phyloP scores from a whole-genome alignment of 768 basidiomycete genomes.

The Panaeolus cyanescens region DNA sequence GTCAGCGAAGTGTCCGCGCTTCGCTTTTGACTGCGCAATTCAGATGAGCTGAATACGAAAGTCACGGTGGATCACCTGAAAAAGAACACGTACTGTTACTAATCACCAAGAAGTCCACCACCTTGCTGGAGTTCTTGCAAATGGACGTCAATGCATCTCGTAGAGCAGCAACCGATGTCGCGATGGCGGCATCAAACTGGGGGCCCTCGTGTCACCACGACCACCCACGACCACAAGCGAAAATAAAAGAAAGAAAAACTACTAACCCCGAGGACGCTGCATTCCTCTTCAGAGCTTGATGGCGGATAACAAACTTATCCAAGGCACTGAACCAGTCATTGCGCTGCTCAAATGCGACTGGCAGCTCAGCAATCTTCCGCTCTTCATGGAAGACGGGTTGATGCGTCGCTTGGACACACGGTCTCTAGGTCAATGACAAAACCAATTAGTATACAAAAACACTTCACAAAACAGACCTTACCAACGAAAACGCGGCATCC shows the following conservation, averaged over 20 bases:
- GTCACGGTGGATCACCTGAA: neutral
- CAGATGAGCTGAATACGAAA: neutral
- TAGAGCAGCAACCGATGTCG: slow-evolving; percentile 3
- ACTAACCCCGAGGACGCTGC: neutral
- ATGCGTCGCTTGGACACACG: slow-evolving; percentile 8
- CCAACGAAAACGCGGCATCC: no score
- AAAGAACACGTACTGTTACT: slow-evolving; percentile 6
- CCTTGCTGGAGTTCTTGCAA: neutral
- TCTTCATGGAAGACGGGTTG: slow-evolving; percentile 11
- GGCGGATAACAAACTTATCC: slow-evolving; percentile 11
- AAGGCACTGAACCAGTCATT: slow-evolving; percentile 9
- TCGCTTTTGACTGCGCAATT: slow-evolving; percentile 10
- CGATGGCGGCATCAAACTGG: slow-evolving; percentile 13
- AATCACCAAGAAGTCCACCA: slow-evolving; percentile 6
- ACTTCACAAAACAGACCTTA: no score
- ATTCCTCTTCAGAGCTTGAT: slow-evolving; percentile 5
- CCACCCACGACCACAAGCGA: neutral
- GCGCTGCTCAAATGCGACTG: slow-evolving; percentile 4
- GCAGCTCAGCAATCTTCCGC: neutral
- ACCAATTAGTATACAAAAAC: no score
- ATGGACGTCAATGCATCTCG: slow-evolving; percentile 6
- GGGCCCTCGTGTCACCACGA: slow-evolving; percentile 9
- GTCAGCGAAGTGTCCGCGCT: slow-evolving; percentile 4
- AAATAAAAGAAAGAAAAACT: neutral
- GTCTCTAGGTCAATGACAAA: no score